Evolutionary conservation across 176 grass and related monocot species (phyloP), one percentile per base, ranked within the genome.

Genomic region (sorghum (Sorghum bicolor)): DNA sequence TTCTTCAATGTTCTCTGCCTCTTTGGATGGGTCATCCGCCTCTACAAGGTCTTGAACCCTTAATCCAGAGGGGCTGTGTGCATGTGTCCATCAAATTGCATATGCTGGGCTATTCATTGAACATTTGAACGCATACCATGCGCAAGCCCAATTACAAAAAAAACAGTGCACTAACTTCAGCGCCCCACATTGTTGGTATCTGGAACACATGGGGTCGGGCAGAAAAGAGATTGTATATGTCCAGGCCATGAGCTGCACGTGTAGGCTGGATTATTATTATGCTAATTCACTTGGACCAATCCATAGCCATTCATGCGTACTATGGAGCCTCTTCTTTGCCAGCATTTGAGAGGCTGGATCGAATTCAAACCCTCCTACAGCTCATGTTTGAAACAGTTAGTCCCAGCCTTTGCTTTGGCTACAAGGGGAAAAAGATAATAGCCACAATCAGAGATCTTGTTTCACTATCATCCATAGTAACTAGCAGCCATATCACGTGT

Each of bases 261-360:
- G 40, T 48, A 48, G 55, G 41, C 52, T 20, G 32, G 40, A 55
- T 81, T 70, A 38, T 22, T 80, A 57, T 8, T 64, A 26, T 5
- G 40, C 19, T 37, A 45, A 63, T 89, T 55, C 61, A 34, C 48
- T 77, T 75, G 69, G 60, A 80, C 69, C 34, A 70, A 57, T 84
- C 72, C 62, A 58, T 10, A 58, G 53, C 26, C 61, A 19, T 78
- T 37, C 70, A 87, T 82, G 60, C 1, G 10, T 70, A 70, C 22
- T 4, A 5, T 70, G 11, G 22, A 71, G 36, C 22, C 20, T 78
- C 37, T 78, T 24, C 26, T 45, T 70, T 79, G 44, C 33, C 53
- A 41, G 80, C 33, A 84, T 58, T 62, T 72, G 43, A n/a, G 37
- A 26, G 62, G 25, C 65, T 82, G 41, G 64, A 89, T 77, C 26